These are phyloP conservation scores for Metschnikowia lunata DNA, from an alignment of 805 yeast genomes.

Conservation along the genomic window DNA sequence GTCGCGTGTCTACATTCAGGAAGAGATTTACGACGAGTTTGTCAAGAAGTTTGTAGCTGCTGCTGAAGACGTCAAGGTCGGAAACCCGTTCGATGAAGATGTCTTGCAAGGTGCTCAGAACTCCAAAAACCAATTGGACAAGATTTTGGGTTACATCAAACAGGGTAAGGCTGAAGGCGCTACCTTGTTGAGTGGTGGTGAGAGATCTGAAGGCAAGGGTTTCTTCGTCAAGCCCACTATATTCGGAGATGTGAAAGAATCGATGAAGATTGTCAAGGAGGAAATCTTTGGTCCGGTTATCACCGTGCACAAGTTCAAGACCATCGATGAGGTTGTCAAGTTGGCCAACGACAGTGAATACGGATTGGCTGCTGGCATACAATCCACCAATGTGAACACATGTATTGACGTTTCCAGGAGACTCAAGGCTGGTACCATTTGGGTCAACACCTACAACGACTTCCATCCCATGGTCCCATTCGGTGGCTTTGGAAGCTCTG, in stretches of 20 bases:
- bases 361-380: conserved; percentile 91
- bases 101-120: conserved; percentile 92
- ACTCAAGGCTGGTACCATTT: conserved; percentile 82
- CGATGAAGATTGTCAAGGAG: conserved; percentile 74
- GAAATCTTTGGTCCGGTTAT: conserved; percentile 96
- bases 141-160: conserved; percentile 72
- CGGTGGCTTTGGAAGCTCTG: conserved; percentile 89
- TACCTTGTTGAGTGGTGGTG: conserved; percentile 75
- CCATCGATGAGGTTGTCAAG: conserved; percentile 74
- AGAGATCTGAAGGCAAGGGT: conserved; percentile 47
- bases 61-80: conserved; percentile 55
- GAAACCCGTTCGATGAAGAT: conserved; percentile 77
- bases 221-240: conserved; percentile 77
- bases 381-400: conserved; percentile 69
- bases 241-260: conserved; percentile 73
- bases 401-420: conserved; percentile 72
- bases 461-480: conserved; percentile 86
- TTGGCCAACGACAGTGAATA: conserved; percentile 77
- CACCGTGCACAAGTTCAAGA: conserved; percentile 72
- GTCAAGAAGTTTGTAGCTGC: conserved; percentile 57
- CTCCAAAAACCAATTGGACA: conserved; percentile 71
- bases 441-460: conserved; percentile 89
- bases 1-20: conserved; percentile 86
- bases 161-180: conserved; percentile 84
- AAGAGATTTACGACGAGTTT: conserved; percentile 73